phyloP scores from a whole-genome alignment of 495 filamentous ascomycete genomes.

The Trichoderma orchidacearum region DNA sequence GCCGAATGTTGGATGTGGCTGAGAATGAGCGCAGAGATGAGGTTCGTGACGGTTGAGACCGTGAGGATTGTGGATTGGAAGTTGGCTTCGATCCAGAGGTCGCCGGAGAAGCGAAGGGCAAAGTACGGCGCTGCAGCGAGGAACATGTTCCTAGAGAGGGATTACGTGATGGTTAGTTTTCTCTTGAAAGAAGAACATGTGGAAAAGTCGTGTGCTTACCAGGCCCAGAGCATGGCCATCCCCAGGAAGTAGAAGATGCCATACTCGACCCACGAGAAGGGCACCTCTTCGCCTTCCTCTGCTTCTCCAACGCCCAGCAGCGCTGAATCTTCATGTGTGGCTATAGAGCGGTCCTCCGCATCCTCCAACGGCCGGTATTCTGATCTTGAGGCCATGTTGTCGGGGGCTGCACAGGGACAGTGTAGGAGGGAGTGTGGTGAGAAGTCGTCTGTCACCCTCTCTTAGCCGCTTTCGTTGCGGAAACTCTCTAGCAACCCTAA shows the following conservation, averaged over 20 bases:
- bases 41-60: slow-evolving; percentile 71
- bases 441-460: too few species aligned
- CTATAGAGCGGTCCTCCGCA: background rate
- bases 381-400: background rate
- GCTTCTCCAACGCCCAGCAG: slow-evolving; percentile 1
- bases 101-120: slow-evolving; percentile 60
- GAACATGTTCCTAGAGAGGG: slow-evolving; percentile 83
- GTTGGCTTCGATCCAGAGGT: slow-evolving; percentile 56
- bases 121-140: slow-evolving; percentile 92
- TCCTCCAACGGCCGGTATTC: background rate
- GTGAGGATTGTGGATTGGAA: slow-evolving; percentile 83
- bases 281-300: slow-evolving; percentile 20
- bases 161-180: slow-evolving; percentile 6
- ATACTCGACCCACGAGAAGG: slow-evolving; percentile 76
- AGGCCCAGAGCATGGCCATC: slow-evolving; percentile 91
- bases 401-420: background rate
- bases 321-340: background rate
- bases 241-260: slow-evolving; percentile 74
- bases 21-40: slow-evolving; percentile 57
- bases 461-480: too few species aligned
- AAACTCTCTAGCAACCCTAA: too few species aligned
- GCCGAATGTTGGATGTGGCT: slow-evolving; percentile 65
- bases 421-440: too few species aligned
- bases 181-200: too few species aligned
- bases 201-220: slow-evolving; percentile 40